These are phyloP conservation scores for Globisporangium nagaii DNA, from an alignment of 352 stramenopile genomes.

Conservation along the genomic window DNA sequence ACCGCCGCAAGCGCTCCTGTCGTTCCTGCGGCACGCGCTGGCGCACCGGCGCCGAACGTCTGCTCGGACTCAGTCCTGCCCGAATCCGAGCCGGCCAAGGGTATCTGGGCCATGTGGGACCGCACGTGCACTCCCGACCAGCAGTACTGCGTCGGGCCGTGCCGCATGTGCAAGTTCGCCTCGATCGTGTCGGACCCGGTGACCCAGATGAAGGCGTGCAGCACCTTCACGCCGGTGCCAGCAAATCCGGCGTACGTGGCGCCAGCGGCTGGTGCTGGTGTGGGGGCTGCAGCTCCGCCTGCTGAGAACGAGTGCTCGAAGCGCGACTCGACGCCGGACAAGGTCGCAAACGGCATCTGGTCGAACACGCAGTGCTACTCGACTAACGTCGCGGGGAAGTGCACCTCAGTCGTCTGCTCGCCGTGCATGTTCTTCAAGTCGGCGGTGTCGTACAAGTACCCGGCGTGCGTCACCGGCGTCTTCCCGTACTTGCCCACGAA, in stretches of 20 bases:
- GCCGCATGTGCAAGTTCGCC: constrained; percentile 10
- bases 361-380: constrained; percentile 9
- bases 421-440: constrained; percentile 10
- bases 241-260: not conserved
- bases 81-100: not conserved
- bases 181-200: not conserved
- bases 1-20: not conserved
- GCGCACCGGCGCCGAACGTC: constrained; percentile 1
- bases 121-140: not conserved
- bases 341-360: constrained; percentile 7
- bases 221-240: not conserved
- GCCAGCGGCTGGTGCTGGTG: not conserved
- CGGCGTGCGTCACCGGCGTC: constrained; percentile 7
- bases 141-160: constrained; percentile 5
- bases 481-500: not conserved
- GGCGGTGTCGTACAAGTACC: constrained; percentile 8
- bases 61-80: constrained; percentile 5
- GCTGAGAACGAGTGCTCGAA: constrained; percentile 6
- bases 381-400: not conserved
- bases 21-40: not conserved
- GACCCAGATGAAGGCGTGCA: constrained; percentile 4
- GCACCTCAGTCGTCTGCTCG: constrained; percentile 6
- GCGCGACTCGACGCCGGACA: not conserved
- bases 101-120: constrained; percentile 12
- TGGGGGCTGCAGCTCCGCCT: not conserved